These are phyloP conservation scores for Fusarium brachygibbosum DNA, from an alignment of 2,329 filamentous ascomycete species.

Conservation along the genomic window DNA sequence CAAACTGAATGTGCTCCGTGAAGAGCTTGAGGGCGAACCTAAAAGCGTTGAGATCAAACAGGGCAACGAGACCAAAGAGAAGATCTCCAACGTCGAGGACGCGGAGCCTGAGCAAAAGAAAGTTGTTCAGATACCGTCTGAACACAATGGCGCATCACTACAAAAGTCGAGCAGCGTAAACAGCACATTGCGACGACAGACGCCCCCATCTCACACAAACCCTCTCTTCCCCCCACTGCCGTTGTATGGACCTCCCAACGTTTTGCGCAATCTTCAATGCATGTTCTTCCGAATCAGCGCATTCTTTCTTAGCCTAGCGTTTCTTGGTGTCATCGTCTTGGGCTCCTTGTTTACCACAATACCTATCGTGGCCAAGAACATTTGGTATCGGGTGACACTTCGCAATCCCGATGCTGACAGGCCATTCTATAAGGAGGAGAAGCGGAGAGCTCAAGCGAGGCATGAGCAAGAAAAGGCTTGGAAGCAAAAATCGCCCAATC, in stretches of 20 bases:
- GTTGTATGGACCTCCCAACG: constrained; percentile 80
- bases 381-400: constrained; percentile 68
- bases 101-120: constrained; percentile 45
- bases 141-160: constrained; percentile 53
- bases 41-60: constrained; percentile 47
- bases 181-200: constrained; percentile 61
- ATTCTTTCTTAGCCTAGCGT: constrained; percentile 81
- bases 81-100: constrained; percentile 51
- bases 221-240: constrained; percentile 88
- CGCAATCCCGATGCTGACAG: constrained; percentile 70
- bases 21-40: constrained; percentile 57
- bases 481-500: constrained; percentile 61
- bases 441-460: constrained; percentile 68
- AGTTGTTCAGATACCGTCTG: constrained; percentile 45
- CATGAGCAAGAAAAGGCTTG: constrained; percentile 73
- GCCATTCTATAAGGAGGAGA: constrained; percentile 81
- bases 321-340: constrained; percentile 80
- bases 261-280: constrained; percentile 75
- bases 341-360: constrained; percentile 79
- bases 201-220: constrained; percentile 78
- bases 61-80: constrained; percentile 47
- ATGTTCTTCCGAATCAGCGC: constrained; percentile 75
- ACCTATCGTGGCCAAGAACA: constrained; percentile 62
- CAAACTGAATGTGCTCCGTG: constrained; percentile 75
- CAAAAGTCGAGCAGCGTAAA: constrained; percentile 61